Conservation (phyloP, 2,329 filamentous ascomycete genomes). For the Penicillium carneum region DNA sequence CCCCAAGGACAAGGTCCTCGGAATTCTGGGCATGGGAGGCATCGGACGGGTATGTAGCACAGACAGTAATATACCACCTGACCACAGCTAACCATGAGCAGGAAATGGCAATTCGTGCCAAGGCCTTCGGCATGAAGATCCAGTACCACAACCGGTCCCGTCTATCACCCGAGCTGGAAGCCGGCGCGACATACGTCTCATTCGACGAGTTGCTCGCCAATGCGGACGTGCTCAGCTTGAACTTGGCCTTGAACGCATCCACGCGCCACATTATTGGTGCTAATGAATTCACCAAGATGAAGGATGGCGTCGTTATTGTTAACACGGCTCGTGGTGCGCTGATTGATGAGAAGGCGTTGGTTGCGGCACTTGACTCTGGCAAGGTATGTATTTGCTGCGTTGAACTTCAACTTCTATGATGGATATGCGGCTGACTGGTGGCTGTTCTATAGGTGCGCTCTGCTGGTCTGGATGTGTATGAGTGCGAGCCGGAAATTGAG, state of each 20-base stretch:
- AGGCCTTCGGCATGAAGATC: constrained; percentile 57
- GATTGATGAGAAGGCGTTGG: constrained; percentile 58
- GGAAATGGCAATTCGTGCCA: constrained; percentile 56
- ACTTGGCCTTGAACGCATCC: constrained; percentile 54
- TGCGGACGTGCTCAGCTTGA: constrained; percentile 57
- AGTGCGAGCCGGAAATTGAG: constrained; percentile 57
- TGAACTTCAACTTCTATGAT: not conserved
- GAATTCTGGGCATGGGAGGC: constrained; percentile 59
- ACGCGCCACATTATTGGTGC: constrained; percentile 57
- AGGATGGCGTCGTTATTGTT: constrained; percentile 55
- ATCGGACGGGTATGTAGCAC: constrained; percentile 52
- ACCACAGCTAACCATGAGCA: constrained; percentile 26
- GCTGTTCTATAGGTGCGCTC: constrained; percentile 45
- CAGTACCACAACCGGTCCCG: constrained; percentile 57
- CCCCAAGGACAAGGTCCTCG: constrained; percentile 55
- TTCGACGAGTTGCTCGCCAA: constrained; percentile 57
- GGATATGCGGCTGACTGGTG: constrained; percentile 8
- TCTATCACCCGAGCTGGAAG: constrained; percentile 52
- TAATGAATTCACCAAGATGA: constrained; percentile 56
- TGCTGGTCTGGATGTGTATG: constrained; percentile 57
- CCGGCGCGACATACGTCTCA: constrained; percentile 53
- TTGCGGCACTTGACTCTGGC: constrained; percentile 53
- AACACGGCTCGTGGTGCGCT: constrained; percentile 56
- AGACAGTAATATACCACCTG: not conserved
- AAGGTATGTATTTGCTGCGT: constrained; percentile 43